A percentile compares a stretch with the other conserved stretches of the same genome.
These are phyloP conservation scores for Debaryomyces subglobosus DNA, from an alignment of 1,139 yeast genomes.

Conservation along the genomic window DNA sequence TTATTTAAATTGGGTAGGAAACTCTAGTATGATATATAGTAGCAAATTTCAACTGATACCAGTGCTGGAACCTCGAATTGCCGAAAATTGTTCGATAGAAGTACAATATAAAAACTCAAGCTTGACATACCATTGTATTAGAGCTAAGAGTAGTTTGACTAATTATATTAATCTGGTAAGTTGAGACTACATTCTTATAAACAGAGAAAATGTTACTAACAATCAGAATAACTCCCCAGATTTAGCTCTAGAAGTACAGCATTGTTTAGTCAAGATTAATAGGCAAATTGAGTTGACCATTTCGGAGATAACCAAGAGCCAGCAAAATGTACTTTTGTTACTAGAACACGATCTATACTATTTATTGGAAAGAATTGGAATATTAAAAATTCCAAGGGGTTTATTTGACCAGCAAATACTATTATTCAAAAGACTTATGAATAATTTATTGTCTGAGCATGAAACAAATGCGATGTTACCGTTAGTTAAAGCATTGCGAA, in stretches of 20 bases:
- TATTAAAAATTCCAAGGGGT: constrained; percentile 7
- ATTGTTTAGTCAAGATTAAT: constrained; percentile 10
- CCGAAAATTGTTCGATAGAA: neutral
- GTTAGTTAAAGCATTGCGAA: neutral
- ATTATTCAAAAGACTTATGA: constrained; percentile 16
- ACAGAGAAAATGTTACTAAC: constrained; percentile 1
- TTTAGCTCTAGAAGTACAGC: neutral
- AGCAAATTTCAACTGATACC: neutral
- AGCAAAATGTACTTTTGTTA: constrained; percentile 3
- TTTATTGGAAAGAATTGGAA: constrained; percentile 13
- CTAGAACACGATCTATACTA: constrained; percentile 10
- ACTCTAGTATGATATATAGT: neutral
- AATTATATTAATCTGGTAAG: constrained; percentile 7
- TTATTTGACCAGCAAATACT: constrained; percentile 17
- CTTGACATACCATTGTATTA: constrained; percentile 12
- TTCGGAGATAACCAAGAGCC: neutral
- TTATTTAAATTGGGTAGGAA: neutral
- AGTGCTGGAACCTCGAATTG: neutral
- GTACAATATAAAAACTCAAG: constrained; percentile 8
- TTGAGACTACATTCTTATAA: neutral
- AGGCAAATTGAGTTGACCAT: constrained; percentile 9
- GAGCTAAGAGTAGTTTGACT: constrained; percentile 9
- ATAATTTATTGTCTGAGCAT: constrained; percentile 10
- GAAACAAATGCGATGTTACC: constrained; percentile 1
- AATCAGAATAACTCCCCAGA: neutral